These are phyloP conservation scores for Pterulicium gracile DNA, from an alignment of 1,284 basidiomycete genomes.

Conservation along the genomic window DNA sequence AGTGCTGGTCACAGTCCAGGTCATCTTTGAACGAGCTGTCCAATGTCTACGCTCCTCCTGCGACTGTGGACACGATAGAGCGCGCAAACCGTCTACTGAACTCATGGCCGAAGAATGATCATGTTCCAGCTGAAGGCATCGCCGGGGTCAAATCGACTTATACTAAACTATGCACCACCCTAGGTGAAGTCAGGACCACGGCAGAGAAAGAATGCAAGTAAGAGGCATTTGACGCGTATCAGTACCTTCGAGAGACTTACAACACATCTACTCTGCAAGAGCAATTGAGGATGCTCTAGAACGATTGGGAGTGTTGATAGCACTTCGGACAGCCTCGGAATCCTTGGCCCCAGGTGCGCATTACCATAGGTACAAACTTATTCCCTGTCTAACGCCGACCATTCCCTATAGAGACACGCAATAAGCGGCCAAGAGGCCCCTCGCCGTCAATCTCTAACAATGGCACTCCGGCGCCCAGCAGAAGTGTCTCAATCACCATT, in stretches of 20 bases:
- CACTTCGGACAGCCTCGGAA: slow-evolving; percentile 60
- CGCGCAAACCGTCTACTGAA: slow-evolving; percentile 62
- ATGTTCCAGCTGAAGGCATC: slow-evolving; percentile 52
- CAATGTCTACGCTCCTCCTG: slow-evolving; percentile 36
- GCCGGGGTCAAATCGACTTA: slow-evolving; percentile 51
- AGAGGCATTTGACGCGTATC: slow-evolving; percentile 14
- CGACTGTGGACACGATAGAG: slow-evolving; percentile 46
- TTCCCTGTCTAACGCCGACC: slow-evolving; percentile 1
- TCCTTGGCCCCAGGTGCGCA: slow-evolving; percentile 38
- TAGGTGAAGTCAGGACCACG: slow-evolving; percentile 48
- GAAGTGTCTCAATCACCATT: slow-evolving; percentile 40
- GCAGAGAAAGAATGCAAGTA: slow-evolving; percentile 59
- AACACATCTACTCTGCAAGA: slow-evolving; percentile 24
- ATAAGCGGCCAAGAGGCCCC: slow-evolving; percentile 58
- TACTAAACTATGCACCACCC: slow-evolving; percentile 47
- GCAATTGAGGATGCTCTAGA: slow-evolving; percentile 64
- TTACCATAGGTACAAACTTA: background rate
- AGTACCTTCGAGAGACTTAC: slow-evolving; percentile 7
- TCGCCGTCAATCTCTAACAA: slow-evolving; percentile 45
- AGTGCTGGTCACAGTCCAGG: slow-evolving; percentile 59
- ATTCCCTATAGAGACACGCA: slow-evolving; percentile 47
- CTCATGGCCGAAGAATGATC: slow-evolving; percentile 62
- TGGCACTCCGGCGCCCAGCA: slow-evolving; percentile 25
- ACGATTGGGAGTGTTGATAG: slow-evolving; percentile 54
- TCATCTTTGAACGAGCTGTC: slow-evolving; percentile 44